Base-by-base conservation (phyloP, 805 yeast species). In the Kluyveromyces dobzhanskii region DNA sequence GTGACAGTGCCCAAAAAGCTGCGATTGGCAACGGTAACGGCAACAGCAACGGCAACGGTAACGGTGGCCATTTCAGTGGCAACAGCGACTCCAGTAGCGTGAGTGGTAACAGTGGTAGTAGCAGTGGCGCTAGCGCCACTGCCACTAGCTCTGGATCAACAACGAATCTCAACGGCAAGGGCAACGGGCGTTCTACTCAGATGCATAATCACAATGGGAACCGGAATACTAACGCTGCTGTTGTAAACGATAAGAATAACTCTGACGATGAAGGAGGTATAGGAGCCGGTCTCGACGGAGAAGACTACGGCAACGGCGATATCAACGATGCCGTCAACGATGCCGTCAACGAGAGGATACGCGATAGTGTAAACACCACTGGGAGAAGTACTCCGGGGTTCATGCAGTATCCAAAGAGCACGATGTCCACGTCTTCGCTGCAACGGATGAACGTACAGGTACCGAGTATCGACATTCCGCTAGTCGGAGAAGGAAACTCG, bases 361-460 rank as follows among this genome's bases (percentile, higher is more conserved):
- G 24, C 9, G 24, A 21, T 9, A 21, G 8, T 21, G 24, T 9
- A 9, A 21, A 21, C 9, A 7, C 30, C 6, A 14, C 16, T 7
- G 30, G 30, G 6, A 12, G 30, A 7, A 27, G 30, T n/a, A 27
- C 30, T 5, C 30, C 30, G 17, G 35, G 35, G 12, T 32, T 18
- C 24, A 32, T 32, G 23, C 35, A 17, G 9, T 32, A 18, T 13
- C 35, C 35, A 6, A 17, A 32, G 12, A 19, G 27, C 16, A 14
- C 35, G n/a, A 18, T 23, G 24, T 32, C 35, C 12, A 13, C 35
- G 2, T 14, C 14, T 9, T 32, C 35, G 21, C 19, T 32, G n/a
- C 35, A 32, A 16, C 35, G 35, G 12, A 32, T 32, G 35, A 19
- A 32, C 16, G 16, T 23, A 7, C 11, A 25, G 12, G 30, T 27